These are phyloP conservation scores for Arachis monticola DNA, from an alignment of 331 rosid species.

Conservation along the genomic window DNA sequence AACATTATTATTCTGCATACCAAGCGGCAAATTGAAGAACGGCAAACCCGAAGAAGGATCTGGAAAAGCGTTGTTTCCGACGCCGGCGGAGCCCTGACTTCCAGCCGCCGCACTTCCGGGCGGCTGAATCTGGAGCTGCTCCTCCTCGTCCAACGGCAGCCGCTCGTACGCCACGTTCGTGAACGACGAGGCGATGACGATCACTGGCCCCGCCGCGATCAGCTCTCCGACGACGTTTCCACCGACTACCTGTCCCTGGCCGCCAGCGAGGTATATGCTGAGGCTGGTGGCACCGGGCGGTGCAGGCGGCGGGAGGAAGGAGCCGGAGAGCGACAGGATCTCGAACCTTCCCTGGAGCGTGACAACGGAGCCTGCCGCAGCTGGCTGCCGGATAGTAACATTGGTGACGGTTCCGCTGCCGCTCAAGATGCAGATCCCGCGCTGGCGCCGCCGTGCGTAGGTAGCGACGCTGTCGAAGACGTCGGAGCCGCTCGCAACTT, in stretches of 20 bases:
- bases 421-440: constrained; percentile 91
- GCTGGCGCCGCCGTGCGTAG: constrained; percentile 90
- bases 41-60: constrained; percentile 93
- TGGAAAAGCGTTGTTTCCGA: constrained; percentile 55
- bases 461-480: constrained; percentile 82
- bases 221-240: constrained; percentile 90
- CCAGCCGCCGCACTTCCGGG: constrained; percentile 25
- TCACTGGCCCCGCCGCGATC: constrained; percentile 87
- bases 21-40: constrained; percentile 85
- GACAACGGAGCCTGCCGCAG: constrained; percentile 71
- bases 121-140: constrained; percentile 62
- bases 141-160: constrained; percentile 69
- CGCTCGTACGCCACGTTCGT: constrained; percentile 94
- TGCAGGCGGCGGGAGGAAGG: constrained; percentile 94
- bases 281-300: constrained; percentile 93
- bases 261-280: constrained; percentile 82
- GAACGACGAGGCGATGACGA: constrained; percentile 85
- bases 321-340: constrained; percentile 84
- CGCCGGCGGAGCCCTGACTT: constrained; percentile 51
- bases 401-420: constrained; percentile 93
- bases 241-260: constrained; percentile 94
- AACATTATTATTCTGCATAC: constrained; percentile 71
- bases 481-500: constrained; percentile 75
- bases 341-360: constrained; percentile 89
- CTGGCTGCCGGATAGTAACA: constrained; percentile 84